Percentiles rank a stretch among this genome's conserved stretches.
Evolutionary conservation across 176 grass and related monocot species (phyloP).

Genomic region (Oryza rufipogon): DNA sequence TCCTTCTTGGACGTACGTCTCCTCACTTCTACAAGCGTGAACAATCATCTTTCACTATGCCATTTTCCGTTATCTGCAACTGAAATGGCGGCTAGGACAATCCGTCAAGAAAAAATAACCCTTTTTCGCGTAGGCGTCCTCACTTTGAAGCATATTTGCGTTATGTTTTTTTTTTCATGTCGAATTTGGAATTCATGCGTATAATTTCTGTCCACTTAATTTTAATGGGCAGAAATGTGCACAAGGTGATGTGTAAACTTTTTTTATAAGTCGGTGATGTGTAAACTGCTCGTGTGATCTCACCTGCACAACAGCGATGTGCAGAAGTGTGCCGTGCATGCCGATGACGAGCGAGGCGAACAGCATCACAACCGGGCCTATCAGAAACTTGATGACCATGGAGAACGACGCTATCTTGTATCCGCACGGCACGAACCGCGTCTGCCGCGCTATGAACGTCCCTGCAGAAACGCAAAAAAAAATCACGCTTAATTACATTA

Average conservation of each 20-base stretch:
- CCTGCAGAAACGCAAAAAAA: slow-evolving; percentile 33
- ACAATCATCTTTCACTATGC: not conserved
- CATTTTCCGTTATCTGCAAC: not conserved
- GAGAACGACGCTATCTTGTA: slow-evolving; percentile 63
- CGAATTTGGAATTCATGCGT: not conserved
- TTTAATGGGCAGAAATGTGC: not conserved
- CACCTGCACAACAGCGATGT: slow-evolving; percentile 78
- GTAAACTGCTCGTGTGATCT: not conserved
- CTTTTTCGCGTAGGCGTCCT: not conserved
- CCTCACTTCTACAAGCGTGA: not conserved
- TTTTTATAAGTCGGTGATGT: too few relatives aligned
- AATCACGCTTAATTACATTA: not conserved
- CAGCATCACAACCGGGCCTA: slow-evolving; percentile 69
- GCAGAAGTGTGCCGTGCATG: slow-evolving; percentile 65
- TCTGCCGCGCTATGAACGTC: slow-evolving; percentile 77
- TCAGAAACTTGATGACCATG: slow-evolving; percentile 66
- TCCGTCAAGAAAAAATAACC: not conserved
- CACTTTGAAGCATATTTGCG: not conserved
- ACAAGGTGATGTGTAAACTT: not conserved
- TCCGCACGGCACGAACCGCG: slow-evolving; percentile 70
- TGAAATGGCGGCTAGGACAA: not conserved
- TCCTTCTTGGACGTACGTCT: not conserved
- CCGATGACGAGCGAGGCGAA: slow-evolving; percentile 60
- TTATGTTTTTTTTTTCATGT: too few relatives aligned
- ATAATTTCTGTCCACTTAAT: not conserved